Base-by-base conservation (phyloP, 2,329 filamentous ascomycete genomes). In the Aspergillus sp. region DNA sequence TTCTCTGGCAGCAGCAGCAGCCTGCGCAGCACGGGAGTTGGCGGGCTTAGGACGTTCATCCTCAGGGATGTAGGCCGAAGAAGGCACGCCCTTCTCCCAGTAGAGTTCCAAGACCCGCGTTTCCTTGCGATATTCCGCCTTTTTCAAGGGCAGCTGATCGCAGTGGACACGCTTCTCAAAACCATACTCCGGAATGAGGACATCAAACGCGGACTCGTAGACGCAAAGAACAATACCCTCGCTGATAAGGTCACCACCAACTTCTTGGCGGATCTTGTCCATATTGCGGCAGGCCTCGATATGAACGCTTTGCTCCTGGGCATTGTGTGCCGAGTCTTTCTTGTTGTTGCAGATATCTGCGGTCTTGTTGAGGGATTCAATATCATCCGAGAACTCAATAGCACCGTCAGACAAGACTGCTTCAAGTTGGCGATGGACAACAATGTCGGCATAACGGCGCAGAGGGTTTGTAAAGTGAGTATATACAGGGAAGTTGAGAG, bases 131-230 rank as follows among this genome's bases (percentile, higher is more conserved):
- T 95, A 99, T 73, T 99, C 95, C n/a, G 95, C 95, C 83, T 99
- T 99, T 85, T 98, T 86, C 66, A 99, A 81, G 31, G 95, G 95
- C 72, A 99, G 83, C 80, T 99, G 95, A 72, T 99, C 95, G 73
- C 95, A 99, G 78, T 99, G 95, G 52, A 99, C 95, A 64, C 95
- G 91, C 86, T 99, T 99, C 82, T 99, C 95, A 66, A 99, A 98
- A 64, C 95, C 95, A 82, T 92, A 99, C 73, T 99, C 93, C 6
- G 95, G 95, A 73, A 99, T 98, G 63, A 99, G 84, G 44, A 99
- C 91, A 74, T 99, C 95, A 73, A 99, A 99, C 19, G 95, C 95
- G 27, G 95, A 98, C 77, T 99, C 95, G 76, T 99, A 99, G 33
- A 99, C 95, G 72, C 91, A 96, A 56, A 99, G 84, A 49, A 99